A percentile compares a stretch with the other conserved stretches of the same genome.
These are phyloP conservation scores for Boechera stricta DNA, from an alignment of 345 rosid species.

Conservation along the genomic window DNA sequence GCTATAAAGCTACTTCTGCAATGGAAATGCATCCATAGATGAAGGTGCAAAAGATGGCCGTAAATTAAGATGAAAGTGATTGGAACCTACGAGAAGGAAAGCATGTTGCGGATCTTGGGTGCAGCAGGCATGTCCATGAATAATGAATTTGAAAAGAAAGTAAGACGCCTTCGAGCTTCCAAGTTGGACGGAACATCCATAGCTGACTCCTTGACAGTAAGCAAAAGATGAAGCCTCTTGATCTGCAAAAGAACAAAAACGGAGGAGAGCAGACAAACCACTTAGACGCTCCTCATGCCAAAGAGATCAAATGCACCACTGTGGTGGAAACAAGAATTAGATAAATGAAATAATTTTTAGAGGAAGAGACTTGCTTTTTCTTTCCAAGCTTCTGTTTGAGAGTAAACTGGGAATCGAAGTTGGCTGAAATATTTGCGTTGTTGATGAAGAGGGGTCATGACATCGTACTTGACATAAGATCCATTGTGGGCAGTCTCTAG, in stretches of 20 bases:
- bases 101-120: conserved; percentile 71
- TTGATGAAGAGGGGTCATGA: conserved; percentile 65
- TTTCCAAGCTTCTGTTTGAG: conserved; percentile 61
- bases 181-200: conserved; percentile 72
- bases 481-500: conserved; percentile 56
- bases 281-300: conserved; percentile 20
- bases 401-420: conserved; percentile 52
- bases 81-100: conserved; percentile 61
- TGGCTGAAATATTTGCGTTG: conserved; percentile 52
- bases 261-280: conserved; percentile 23
- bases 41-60: conserved; percentile 19
- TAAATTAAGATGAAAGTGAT: conserved; percentile 23
- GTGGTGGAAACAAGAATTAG: conserved; percentile 20
- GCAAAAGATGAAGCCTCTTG: conserved; percentile 62
- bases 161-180: conserved; percentile 74
- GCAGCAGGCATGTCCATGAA: conserved; percentile 78
- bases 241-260: conserved; percentile 47
- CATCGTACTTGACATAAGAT: conserved; percentile 55
- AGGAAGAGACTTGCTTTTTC: conserved; percentile 53
- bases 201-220: conserved; percentile 71
- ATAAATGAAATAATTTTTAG: not conserved
- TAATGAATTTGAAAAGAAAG: conserved; percentile 69
- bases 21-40: conserved; percentile 17
- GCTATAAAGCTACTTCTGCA: conserved; percentile 5
- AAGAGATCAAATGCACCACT: conserved; percentile 9